Evolutionary conservation across 139 green algal species (phyloP).

Genomic region (Coelastrella sp.): DNA sequence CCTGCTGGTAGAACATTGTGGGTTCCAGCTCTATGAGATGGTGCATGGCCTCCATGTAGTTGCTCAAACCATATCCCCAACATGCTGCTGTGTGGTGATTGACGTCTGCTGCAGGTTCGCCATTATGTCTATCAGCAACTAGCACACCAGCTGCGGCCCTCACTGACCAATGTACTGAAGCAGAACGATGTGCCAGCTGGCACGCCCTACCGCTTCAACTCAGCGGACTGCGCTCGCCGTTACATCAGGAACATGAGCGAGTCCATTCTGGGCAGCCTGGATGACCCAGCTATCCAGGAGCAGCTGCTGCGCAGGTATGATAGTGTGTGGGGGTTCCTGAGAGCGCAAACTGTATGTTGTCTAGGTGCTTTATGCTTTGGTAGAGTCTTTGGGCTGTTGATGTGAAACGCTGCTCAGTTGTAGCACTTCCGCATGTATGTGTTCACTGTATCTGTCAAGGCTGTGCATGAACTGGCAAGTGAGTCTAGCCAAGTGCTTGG

Average conservation of each 20-base stretch:
- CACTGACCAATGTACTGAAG: slow-evolving; percentile 80
- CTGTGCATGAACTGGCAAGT: too few relatives aligned
- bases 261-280: slow-evolving; percentile 79
- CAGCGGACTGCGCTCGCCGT: slow-evolving; percentile 74
- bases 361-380: too few relatives aligned
- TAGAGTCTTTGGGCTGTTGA: too few relatives aligned
- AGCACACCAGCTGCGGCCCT: slow-evolving; percentile 75
- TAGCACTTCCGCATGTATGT: too few relatives aligned
- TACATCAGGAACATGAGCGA: slow-evolving; percentile 91
- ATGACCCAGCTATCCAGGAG: slow-evolving; percentile 73
- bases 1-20: too few relatives aligned
- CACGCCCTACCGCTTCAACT: slow-evolving; percentile 61
- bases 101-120: slow-evolving; percentile 68
- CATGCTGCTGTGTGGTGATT: not conserved
- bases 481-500: too few relatives aligned
- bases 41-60: too few relatives aligned
- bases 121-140: slow-evolving; percentile 80
- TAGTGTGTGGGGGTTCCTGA: not conserved
- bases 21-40: too few relatives aligned
- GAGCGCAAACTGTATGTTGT: too few relatives aligned
- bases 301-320: slow-evolving; percentile 63
- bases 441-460: too few relatives aligned
- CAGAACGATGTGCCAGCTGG: slow-evolving; percentile 74
- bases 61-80: too few relatives aligned
- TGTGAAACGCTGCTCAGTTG: too few relatives aligned